These are phyloP conservation scores for Brassica rapa DNA, from an alignment of 345 rosid genomes.

Conservation along the genomic window DNA sequence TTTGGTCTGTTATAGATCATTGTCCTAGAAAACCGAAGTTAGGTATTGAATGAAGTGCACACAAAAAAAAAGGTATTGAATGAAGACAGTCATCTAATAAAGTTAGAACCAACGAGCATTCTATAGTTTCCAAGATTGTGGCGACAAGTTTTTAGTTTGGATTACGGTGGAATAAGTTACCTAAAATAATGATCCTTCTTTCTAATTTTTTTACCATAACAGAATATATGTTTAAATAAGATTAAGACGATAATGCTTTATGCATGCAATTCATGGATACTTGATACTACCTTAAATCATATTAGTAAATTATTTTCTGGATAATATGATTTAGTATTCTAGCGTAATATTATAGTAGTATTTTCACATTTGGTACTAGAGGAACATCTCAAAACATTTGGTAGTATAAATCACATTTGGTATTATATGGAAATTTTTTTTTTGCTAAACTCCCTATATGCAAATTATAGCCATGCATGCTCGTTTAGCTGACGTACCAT, in stretches of 20 bases:
- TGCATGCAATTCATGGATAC: neutral
- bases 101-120: conserved; percentile 10
- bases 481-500: conserved; percentile 19
- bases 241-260: neutral
- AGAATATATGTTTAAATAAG: neutral
- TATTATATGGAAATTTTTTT: too few species aligned
- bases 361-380: conserved; percentile 17
- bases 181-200: neutral
- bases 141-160: conserved; percentile 22
- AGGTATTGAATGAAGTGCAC: conserved; percentile 1
- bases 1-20: too few species aligned
- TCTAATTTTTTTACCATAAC: neutral
- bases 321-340: neutral
- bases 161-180: neutral
- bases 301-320: neutral
- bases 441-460: neutral
- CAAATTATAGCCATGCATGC: neutral
- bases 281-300: neutral
- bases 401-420: too few species aligned
- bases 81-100: neutral
- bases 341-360: neutral
- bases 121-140: conserved; percentile 15
- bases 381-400: neutral
- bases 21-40: neutral
- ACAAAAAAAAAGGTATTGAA: neutral